phyloP scores from a whole-genome alignment of 2,329 filamentous ascomycete genomes.

The Fusarium floridanum region DNA sequence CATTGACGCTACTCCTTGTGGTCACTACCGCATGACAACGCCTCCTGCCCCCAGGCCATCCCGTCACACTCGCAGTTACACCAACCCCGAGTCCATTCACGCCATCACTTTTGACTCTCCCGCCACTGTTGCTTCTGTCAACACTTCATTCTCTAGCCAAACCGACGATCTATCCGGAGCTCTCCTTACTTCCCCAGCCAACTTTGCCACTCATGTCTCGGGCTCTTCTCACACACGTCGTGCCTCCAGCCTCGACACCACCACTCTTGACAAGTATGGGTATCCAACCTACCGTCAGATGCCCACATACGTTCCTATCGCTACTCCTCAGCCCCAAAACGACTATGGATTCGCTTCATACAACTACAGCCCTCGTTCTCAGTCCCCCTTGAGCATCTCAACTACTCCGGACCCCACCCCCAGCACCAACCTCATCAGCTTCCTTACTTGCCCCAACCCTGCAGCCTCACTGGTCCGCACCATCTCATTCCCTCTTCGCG shows the following conservation, averaged over 20 bases:
- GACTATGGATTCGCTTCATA: slow-evolving; percentile 59
- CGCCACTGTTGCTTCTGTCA: slow-evolving; percentile 46
- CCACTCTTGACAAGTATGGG: slow-evolving; percentile 76
- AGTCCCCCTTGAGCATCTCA: slow-evolving; percentile 57
- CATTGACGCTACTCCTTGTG: slow-evolving; percentile 68
- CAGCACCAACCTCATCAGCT: slow-evolving; percentile 79
- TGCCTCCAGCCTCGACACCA: slow-evolving; percentile 76
- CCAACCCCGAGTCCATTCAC: slow-evolving; percentile 69
- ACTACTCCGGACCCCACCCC: slow-evolving; percentile 60
- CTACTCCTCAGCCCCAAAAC: slow-evolving; percentile 38
- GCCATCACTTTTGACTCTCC: slow-evolving; percentile 50
- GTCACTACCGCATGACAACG: slow-evolving; percentile 52
- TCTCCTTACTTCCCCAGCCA: slow-evolving; percentile 76
- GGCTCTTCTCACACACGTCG: slow-evolving; percentile 60
- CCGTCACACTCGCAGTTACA: slow-evolving; percentile 69
- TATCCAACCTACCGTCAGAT: slow-evolving; percentile 89
- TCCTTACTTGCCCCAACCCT: slow-evolving; percentile 84
- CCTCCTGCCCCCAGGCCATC: slow-evolving; percentile 50
- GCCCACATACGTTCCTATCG: slow-evolving; percentile 58
- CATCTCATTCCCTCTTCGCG: slow-evolving; percentile 76
- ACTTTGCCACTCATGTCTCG: slow-evolving; percentile 60
- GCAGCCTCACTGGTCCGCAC: slow-evolving; percentile 85
- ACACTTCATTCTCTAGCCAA: slow-evolving; percentile 56
- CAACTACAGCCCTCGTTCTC: slow-evolving; percentile 60
- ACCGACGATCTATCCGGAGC: slow-evolving; percentile 55